Base-by-base conservation (phyloP, 148 eudicot species). In the Pharnaceum exiguum region DNA sequence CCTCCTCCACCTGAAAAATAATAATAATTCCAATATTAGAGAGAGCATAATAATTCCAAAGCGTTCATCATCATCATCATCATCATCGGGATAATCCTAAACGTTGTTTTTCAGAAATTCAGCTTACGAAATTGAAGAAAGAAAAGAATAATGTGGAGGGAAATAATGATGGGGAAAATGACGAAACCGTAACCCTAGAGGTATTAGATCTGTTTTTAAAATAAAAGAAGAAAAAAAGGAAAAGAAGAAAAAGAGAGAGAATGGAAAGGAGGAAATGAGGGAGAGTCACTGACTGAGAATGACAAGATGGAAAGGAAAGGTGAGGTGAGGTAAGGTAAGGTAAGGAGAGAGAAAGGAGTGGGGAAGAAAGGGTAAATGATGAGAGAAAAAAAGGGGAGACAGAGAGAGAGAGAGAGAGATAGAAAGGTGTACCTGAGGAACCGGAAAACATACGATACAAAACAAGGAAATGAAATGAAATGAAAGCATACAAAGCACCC, bases 371-470 rank as follows among this genome's bases (percentile, higher is more conserved):
- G 10, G 44, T 26, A 60, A 63, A 59, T 68, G 66, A 10, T 39
- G 23, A 68, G 44, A 51, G 75, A 75, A 67, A 70, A 73, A 77
- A 77, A 66, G 45, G 47, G 45, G 48, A 39, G 38, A 42, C 15
- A 23, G 38, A 40, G 29, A 21, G 24, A 30, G 15, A 3, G 10
- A 36, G 18, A 15, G 25, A 25, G 19, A 57, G 13, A 30, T n/a
- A 63, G 23, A 19, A 23, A 43, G 12, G 46, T 5, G 44, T 26
- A 60, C 67, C 63, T 68, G 66, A 10, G 49, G 23, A 68, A 48
- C 56, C 78, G 78, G 70, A 70, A 73, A 77, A 77, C 50, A 70
- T n/a, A n/a, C n/a, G n/a, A n/a, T n/a, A n/a, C n/a, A n/a, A n/a
- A n/a, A n/a, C n/a, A n/a, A n/a, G n/a, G n/a, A n/a, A n/a, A n/a